phyloP scores from a whole-genome alignment of 768 basidiomycete genomes.

The Hypholoma fasciculare region DNA sequence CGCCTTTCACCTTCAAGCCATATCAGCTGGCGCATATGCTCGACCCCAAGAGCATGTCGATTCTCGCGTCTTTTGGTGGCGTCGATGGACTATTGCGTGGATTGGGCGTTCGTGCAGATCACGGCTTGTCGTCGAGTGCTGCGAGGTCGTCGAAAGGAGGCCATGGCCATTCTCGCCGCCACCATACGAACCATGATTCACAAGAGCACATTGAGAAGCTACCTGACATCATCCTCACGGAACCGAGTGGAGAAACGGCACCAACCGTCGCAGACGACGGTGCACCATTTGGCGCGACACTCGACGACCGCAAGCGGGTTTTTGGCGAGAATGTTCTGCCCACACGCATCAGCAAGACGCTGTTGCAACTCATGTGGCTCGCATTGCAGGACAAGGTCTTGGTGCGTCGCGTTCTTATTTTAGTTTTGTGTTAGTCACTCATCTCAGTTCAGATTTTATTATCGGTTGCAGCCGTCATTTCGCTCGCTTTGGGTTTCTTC shows the following conservation, averaged over 20 bases:
- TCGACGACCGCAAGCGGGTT: constrained; percentile 63
- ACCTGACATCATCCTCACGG: constrained; percentile 40
- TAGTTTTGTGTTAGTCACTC: not conserved
- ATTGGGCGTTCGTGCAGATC: constrained; percentile 64
- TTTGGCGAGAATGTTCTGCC: constrained; percentile 82
- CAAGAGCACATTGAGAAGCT: constrained; percentile 18
- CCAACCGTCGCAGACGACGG: constrained; percentile 20
- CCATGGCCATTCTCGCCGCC: constrained; percentile 24
- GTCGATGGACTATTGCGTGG: constrained; percentile 62
- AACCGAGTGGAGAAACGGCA: constrained; percentile 32
- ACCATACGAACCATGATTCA: constrained; percentile 25
- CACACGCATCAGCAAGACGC: constrained; percentile 60
- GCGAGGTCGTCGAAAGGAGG: constrained; percentile 16
- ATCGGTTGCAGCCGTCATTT: constrained; percentile 89
- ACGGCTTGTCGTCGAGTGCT: constrained; percentile 39
- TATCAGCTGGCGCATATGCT: constrained; percentile 79
- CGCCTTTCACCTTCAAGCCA: constrained; percentile 76
- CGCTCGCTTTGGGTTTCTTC: constrained; percentile 91
- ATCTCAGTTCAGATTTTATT: constrained; percentile 65
- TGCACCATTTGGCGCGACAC: constrained; percentile 35
- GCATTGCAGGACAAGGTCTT: constrained; percentile 91
- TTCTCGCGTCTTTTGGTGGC: constrained; percentile 73
- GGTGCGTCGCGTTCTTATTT: constrained; percentile 41
- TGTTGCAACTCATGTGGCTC: constrained; percentile 80
- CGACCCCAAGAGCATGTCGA: constrained; percentile 81